Conservation (phyloP, 257 asterid species). For the Agastache rugosa region DNA sequence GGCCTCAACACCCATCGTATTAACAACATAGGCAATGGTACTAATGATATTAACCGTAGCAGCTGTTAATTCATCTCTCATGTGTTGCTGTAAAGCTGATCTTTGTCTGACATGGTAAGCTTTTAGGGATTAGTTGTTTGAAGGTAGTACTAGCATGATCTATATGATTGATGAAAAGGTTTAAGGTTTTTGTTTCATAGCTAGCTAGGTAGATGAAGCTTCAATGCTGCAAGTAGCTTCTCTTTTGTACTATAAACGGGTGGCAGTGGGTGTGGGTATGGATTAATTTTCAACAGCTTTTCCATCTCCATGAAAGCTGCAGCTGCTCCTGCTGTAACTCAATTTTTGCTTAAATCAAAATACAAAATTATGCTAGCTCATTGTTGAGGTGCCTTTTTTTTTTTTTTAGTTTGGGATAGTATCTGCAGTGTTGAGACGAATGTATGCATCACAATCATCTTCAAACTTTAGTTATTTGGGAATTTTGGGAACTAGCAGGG, state of each 20-base stretch:
- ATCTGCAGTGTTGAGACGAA: too few relatives aligned
- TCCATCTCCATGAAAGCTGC: constrained; percentile 43
- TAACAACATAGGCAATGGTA: constrained; percentile 30
- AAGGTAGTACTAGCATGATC: constrained; percentile 13
- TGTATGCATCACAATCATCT: too few relatives aligned
- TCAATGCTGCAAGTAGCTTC: constrained; percentile 53
- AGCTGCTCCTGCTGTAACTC: constrained; percentile 38
- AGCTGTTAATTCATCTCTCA: neutral
- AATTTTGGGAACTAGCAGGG: too few relatives aligned
- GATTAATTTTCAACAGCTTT: constrained; percentile 70
- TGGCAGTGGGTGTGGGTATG: constrained; percentile 42
- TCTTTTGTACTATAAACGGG: constrained; percentile 37
- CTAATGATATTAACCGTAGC: constrained; percentile 24
- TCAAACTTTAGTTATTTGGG: too few relatives aligned
- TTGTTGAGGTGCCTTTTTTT: neutral
- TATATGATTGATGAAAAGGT: constrained; percentile 20
- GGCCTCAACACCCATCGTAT: constrained; percentile 94
- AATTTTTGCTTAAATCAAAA: constrained; percentile 39
- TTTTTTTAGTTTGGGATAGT: too few relatives aligned
- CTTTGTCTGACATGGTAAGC: constrained; percentile 49
- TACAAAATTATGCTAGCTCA: constrained; percentile 33
- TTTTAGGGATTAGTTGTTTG: constrained; percentile 40
- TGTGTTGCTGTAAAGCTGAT: constrained; percentile 44
- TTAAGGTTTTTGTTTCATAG: constrained; percentile 33
- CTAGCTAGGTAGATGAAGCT: constrained; percentile 24